Evolutionary conservation across 371 early-diverging fungal species (phyloP), one percentile per base, ranked within the genome.

Genomic region (Synchytrium microbalum): DNA sequence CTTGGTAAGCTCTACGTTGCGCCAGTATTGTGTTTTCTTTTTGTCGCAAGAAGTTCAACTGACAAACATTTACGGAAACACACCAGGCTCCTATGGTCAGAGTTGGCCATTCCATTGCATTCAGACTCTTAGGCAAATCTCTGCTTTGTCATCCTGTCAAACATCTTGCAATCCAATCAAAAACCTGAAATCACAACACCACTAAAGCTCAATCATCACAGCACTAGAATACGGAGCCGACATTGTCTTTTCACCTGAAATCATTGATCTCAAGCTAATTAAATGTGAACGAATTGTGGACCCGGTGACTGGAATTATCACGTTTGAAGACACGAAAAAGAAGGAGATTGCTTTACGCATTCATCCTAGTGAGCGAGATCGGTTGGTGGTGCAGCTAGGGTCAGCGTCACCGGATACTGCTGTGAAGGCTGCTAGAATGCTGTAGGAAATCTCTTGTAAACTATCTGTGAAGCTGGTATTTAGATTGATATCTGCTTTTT

Each of bases 171-270:
- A n/a, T n/a, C n/a, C n/a, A n/a, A n/a, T n/a, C n/a, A n/a, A n/a
- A n/a, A n/a, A n/a, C n/a, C n/a, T n/a, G n/a, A n/a, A n/a, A n/a
- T n/a, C 46, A 38, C 46, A 5, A 19, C 46, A 10, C 46, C 19
- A 5, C 5, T 38, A 19, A 5, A 38, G 10, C 5, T 19, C 46
- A 38, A 10, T 19, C 46, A 38, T 19, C 46, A 19, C 46, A 56
- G 56, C 56, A 56, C 24, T 56, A 24, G 26, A 29, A 13, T 56
- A 56, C 24, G 56, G 56, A 5, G 56, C 56, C 13, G 94, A 95
- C 74, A 70, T 93, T 31, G 95, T 96, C 19, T 97, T 92, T 83
- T 79, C 87, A 2, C 91, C 93, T 29, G 98, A 97, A 72, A 84
- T 91, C 13, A 84, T 97, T 16, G 98, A 93, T 77, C 88, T 86